Percentiles rank a stretch among this genome's conserved stretches.
Conservation (phyloP, 805 yeast species). For the Starmerella vaccinii region DNA sequence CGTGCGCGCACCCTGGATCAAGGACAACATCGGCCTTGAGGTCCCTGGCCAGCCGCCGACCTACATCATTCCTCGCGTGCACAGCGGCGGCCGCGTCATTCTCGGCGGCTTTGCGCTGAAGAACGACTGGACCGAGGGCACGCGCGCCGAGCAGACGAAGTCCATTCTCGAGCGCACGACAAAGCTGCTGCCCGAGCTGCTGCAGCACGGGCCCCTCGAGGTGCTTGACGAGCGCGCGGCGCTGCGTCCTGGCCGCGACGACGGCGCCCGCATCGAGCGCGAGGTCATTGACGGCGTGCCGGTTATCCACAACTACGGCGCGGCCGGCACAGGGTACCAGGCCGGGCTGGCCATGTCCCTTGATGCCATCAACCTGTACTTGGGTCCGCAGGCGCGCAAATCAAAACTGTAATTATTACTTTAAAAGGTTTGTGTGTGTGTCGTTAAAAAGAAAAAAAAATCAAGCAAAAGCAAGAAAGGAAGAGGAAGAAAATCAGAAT, state of each 20-base stretch:
- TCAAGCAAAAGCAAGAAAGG: too few relatives aligned
- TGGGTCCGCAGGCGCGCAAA: slow-evolving; percentile 2
- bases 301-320: slow-evolving; percentile 64
- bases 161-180: slow-evolving; percentile 55
- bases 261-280: slow-evolving; percentile 62
- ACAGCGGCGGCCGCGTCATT: slow-evolving; percentile 53
- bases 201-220: slow-evolving; percentile 34
- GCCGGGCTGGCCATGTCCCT: slow-evolving; percentile 58
- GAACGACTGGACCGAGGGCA: slow-evolving; percentile 52
- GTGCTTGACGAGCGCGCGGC: slow-evolving; percentile 62
- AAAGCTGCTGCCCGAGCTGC: slow-evolving; percentile 39
- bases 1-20: slow-evolving; percentile 57
- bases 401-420: slow-evolving; percentile 5
- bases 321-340: slow-evolving; percentile 72
- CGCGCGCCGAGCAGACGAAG: slow-evolving; percentile 46
- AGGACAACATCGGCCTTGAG: slow-evolving; percentile 38
- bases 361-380: slow-evolving; percentile 29
- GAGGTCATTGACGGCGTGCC: slow-evolving; percentile 37
- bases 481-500: too few relatives aligned
- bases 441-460: not conserved
- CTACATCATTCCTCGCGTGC: slow-evolving; percentile 63
- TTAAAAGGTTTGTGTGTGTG: not conserved
- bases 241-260: slow-evolving; percentile 62
- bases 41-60: slow-evolving; percentile 36
- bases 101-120: slow-evolving; percentile 67